Evolutionary conservation across 1,284 basidiomycete species (phyloP).

Genomic region (Grifola frondosa): DNA sequence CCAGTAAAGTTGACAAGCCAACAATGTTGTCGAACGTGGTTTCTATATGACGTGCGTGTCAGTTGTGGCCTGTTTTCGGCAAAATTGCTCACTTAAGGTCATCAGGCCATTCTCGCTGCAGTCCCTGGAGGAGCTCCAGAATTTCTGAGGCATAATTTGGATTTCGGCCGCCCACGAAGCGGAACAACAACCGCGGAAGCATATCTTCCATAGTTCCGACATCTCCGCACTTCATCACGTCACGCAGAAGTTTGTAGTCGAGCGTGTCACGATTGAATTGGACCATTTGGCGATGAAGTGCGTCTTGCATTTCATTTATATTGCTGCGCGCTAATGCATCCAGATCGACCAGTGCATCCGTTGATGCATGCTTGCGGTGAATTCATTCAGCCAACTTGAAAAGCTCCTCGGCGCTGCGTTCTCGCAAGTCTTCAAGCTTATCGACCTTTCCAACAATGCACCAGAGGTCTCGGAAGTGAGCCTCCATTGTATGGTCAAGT

Average conservation of each 20-base stretch:
- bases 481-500: conserved; percentile 11
- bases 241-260: conserved; percentile 32
- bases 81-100: conserved; percentile 24
- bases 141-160: conserved; percentile 16
- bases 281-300: conserved; percentile 19
- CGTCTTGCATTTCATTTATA: conserved; percentile 13
- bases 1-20: conserved; percentile 37
- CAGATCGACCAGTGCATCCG: not conserved
- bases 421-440: conserved; percentile 7
- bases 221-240: conserved; percentile 36
- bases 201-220: conserved; percentile 35
- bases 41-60: too few species aligned
- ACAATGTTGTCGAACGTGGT: conserved; percentile 32
- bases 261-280: conserved; percentile 37
- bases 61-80: too few species aligned
- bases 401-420: conserved; percentile 8
- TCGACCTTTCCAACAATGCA: not conserved
- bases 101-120: conserved; percentile 33
- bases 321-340: conserved; percentile 23
- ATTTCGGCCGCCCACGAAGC: conserved; percentile 19
- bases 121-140: conserved; percentile 35
- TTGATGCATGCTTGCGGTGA: conserved; percentile 25
- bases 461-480: conserved; percentile 13
- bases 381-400: conserved; percentile 14
- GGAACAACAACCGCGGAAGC: conserved; percentile 29